phyloP scores from a whole-genome alignment of 495 filamentous ascomycete species.

The Aspergillus affinis region DNA sequence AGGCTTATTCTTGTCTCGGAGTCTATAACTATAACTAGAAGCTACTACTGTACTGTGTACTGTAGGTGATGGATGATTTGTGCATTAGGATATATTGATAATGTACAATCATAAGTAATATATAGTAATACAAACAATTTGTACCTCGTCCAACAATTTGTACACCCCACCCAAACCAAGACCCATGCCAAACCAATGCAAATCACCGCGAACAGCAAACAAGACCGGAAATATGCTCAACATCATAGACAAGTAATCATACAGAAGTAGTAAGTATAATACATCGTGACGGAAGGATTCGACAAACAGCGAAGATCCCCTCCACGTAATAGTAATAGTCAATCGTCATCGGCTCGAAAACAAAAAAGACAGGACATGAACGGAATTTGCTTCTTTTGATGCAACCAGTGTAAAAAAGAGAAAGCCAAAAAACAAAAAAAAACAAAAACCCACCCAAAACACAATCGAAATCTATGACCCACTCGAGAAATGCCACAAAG shows the following conservation, averaged over 20 bases:
- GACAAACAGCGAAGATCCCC: slow-evolving; percentile 14
- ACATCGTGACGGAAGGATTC: slow-evolving; percentile 20
- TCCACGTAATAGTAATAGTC: slow-evolving; percentile 4
- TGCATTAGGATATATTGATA: neutral
- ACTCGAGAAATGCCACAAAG: slow-evolving; percentile 3
- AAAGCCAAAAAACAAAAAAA: too few relatives aligned
- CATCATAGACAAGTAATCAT: slow-evolving; percentile 23
- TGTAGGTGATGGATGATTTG: too few relatives aligned
- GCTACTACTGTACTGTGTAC: too few relatives aligned
- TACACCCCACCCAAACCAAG: neutral
- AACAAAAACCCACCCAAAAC: neutral
- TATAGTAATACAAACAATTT: neutral
- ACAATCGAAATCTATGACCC: slow-evolving; percentile 13
- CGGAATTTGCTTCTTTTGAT: slow-evolving; percentile 21
- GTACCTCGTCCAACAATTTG: neutral
- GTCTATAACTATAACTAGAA: too few relatives aligned
- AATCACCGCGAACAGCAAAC: neutral
- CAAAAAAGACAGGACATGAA: slow-evolving; percentile 1
- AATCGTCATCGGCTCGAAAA: slow-evolving; percentile 4
- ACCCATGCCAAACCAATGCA: neutral
- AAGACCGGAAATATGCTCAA: slow-evolving; percentile 3
- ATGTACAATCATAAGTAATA: neutral
- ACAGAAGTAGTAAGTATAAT: slow-evolving; percentile 23
- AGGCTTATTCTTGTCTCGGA: too few relatives aligned
- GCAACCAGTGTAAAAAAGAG: slow-evolving; percentile 18